These are phyloP conservation scores for Marchantia polymorpha DNA, from an alignment of 225 moss, liverwort and hornwort species.

Conservation along the genomic window DNA sequence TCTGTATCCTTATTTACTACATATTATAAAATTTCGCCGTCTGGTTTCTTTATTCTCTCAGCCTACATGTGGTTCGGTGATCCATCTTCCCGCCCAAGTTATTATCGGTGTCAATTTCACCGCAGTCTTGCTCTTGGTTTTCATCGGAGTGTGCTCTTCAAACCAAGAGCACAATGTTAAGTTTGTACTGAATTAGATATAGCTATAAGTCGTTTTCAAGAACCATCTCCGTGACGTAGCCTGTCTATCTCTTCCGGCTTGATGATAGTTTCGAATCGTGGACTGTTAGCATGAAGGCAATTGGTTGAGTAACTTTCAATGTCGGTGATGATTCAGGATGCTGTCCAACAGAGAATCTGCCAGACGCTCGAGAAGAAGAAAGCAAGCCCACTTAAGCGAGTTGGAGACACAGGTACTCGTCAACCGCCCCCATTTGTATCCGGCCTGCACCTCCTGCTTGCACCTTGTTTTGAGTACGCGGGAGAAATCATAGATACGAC, in stretches of 20 bases:
- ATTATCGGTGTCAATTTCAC: no score
- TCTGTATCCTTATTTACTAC: no score
- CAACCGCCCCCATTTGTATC: not conserved
- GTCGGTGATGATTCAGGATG: slow-evolving; percentile 57
- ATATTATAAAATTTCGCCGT: no score
- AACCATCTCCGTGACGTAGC: not conserved
- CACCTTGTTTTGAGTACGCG: not conserved
- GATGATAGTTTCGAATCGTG: not conserved
- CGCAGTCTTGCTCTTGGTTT: no score
- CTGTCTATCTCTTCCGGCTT: not conserved
- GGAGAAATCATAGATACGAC: not conserved
- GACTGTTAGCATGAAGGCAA: not conserved
- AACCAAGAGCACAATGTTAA: no score
- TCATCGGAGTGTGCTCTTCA: no score
- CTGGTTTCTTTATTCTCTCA: no score
- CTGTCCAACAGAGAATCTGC: slow-evolving; percentile 96
- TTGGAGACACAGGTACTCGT: slow-evolving; percentile 73
- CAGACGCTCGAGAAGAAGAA: slow-evolving; percentile 89
- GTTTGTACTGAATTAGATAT: no score
- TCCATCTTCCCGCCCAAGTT: no score
- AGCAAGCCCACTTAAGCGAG: slow-evolving; percentile 90
- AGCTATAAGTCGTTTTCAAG: no score
- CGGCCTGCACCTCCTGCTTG: no score
- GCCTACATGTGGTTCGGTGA: no score
- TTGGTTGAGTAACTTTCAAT: slow-evolving; percentile 1